These are phyloP conservation scores for Aspergillus glaucus DNA, from an alignment of 2,329 filamentous ascomycete genomes.

Conservation along the genomic window DNA sequence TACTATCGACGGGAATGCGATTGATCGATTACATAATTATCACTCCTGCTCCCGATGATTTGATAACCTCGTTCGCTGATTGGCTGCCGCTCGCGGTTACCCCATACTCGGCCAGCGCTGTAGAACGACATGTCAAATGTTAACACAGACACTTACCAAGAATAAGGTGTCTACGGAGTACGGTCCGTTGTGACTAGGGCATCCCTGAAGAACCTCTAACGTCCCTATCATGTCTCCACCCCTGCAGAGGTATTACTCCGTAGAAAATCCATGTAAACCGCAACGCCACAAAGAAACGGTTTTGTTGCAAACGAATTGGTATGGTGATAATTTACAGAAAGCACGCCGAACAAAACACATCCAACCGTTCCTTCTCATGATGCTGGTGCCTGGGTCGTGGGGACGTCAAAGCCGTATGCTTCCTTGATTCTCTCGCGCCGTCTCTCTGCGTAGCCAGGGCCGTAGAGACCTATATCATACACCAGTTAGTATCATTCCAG, in stretches of 20 bases:
- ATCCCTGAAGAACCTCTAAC: too few species aligned
- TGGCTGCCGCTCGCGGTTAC: slow-evolving; percentile 12
- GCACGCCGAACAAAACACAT: neutral
- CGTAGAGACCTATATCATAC: slow-evolving; percentile 60
- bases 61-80: slow-evolving; percentile 24
- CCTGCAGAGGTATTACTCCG: too few species aligned
- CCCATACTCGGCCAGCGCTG: slow-evolving; percentile 1
- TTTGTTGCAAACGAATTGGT: slow-evolving; percentile 10
- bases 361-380: slow-evolving; percentile 25
- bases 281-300: neutral
- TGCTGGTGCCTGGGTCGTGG: slow-evolving; percentile 48
- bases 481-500: slow-evolving; percentile 8
- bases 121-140: too few species aligned
- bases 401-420: slow-evolving; percentile 81
- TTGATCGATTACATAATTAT: neutral
- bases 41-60: slow-evolving; percentile 11
- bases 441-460: slow-evolving; percentile 77
- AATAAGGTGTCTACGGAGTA: too few species aligned
- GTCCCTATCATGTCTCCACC: too few species aligned
- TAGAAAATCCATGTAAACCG: too few species aligned
- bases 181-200: too few species aligned
- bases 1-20: too few species aligned
- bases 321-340: slow-evolving; percentile 25
- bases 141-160: too few species aligned
- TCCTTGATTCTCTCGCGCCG: slow-evolving; percentile 74